A percentile compares a stretch with the other conserved stretches of the same genome.
phyloP scores from a whole-genome alignment of 2,329 filamentous ascomycete species.

The Aspergillus sp. region DNA sequence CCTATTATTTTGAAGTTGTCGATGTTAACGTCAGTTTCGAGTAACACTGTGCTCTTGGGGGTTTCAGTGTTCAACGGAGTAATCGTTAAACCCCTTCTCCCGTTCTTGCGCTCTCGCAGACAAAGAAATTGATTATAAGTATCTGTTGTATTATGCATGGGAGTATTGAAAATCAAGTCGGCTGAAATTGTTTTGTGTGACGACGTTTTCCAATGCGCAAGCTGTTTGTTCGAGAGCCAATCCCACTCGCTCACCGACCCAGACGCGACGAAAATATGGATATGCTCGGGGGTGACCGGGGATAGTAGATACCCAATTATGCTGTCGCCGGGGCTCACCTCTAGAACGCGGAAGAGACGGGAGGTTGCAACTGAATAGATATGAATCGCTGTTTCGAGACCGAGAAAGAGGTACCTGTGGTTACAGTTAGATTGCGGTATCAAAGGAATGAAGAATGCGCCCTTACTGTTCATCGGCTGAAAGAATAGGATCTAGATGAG shows the following conservation, averaged over 20 bases:
- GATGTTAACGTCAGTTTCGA: constrained; percentile 32
- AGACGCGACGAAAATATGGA: constrained; percentile 54
- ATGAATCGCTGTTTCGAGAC: constrained; percentile 72
- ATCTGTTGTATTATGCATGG: constrained; percentile 20
- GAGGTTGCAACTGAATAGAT: constrained; percentile 82
- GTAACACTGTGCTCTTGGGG: constrained; percentile 22
- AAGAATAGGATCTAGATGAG: constrained; percentile 58
- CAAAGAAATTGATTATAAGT: constrained; percentile 40
- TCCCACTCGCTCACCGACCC: constrained; percentile 59
- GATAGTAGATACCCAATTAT: constrained; percentile 56
- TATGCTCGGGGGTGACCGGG: constrained; percentile 48
- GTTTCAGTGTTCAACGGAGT: constrained; percentile 23
- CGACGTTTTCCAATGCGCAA: constrained; percentile 46
- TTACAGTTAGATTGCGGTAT: constrained; percentile 6
- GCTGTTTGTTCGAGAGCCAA: constrained; percentile 52
- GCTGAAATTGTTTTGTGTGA: constrained; percentile 35
- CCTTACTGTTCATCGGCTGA: constrained; percentile 57
- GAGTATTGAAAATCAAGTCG: constrained; percentile 20
- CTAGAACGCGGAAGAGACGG: constrained; percentile 71
- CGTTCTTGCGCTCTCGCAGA: constrained; percentile 36
- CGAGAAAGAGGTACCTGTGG: constrained; percentile 69
- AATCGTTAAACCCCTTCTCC: constrained; percentile 37
- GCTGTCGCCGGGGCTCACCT: constrained; percentile 48
- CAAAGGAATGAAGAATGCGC: not conserved
- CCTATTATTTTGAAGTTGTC: constrained; percentile 29